phyloP scores from a whole-genome alignment of 345 rosid genomes.

The Citrus sinensis region DVS_A1.0 CM039165.1:7968501-7969000 shows the following conservation, averaged over 20 bases:
- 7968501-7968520: too few relatives aligned
- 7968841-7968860: constrained; percentile 35
- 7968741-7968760: constrained; percentile 82
- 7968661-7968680: constrained; percentile 11
- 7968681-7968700: constrained; percentile 61
- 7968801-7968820: constrained; percentile 60
- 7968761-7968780: constrained; percentile 86
- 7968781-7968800: constrained; percentile 75
- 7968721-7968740: constrained; percentile 90
- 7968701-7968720: constrained; percentile 96
- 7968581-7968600: neutral
- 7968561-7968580: neutral
- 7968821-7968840: constrained; percentile 28
- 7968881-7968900: constrained; percentile 46
- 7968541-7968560: neutral
- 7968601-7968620: neutral
- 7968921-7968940: constrained; percentile 39
- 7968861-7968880: constrained; percentile 51
- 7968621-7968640: neutral
- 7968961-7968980: neutral
- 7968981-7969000: neutral
- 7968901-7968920: constrained; percentile 60
- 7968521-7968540: neutral
- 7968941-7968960: neutral
- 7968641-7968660: constrained; percentile 3